Base-by-base conservation (phyloP, 148 eudicot species). In the Pharnaceum exiguum region DNA sequence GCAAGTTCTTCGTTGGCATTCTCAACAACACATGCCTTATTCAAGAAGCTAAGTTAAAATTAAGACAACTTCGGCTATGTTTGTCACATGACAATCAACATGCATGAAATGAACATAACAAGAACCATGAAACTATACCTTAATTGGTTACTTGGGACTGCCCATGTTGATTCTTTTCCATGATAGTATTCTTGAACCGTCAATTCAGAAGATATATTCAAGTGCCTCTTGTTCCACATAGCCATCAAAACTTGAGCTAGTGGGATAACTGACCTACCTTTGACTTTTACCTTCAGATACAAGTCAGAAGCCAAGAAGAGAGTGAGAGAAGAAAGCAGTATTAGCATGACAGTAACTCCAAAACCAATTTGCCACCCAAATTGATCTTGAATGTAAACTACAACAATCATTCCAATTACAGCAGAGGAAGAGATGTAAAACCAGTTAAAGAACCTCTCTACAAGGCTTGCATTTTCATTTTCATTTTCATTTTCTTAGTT, bases 311-410 rank as follows among this genome's bases (percentile, higher is more conserved):
- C 95, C 51, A 73, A 43, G 51, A 74, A 75, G 78, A 81, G n/a
- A n/a, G 84, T 2, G 63, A 71, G 6, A 15, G 70, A 62, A 2
- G 81, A 62, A 31, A 72, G 26, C 22, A 79, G 30, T 85, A 87
- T 79, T 13, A 81, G 63, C 21, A 66, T 18, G 4, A 46, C 83
- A 4, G 87, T 82, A 62, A 83, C 73, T 9, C 81, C 90, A 45
- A 79, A 87, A 5, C 95, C 95, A 10, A 84, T 39, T 65, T 28
- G 36, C 95, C 95, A 87, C 19, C 90, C 90, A 27, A 70, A 29
- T 6, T 75, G 53, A 5, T 87, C 95, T 71, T 83, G 87, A 40
- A 87, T 68, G 59, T 87, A 87, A 9, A 81, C 90, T 13, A 83
- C 40, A 24, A 58, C 54, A 48, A 73, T 73, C 51, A 77, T 16